Evolutionary conservation across 495 filamentous ascomycete species (phyloP), one percentile per base, ranked within the genome.

Genomic region (Schizothecium vesticola): DNA sequence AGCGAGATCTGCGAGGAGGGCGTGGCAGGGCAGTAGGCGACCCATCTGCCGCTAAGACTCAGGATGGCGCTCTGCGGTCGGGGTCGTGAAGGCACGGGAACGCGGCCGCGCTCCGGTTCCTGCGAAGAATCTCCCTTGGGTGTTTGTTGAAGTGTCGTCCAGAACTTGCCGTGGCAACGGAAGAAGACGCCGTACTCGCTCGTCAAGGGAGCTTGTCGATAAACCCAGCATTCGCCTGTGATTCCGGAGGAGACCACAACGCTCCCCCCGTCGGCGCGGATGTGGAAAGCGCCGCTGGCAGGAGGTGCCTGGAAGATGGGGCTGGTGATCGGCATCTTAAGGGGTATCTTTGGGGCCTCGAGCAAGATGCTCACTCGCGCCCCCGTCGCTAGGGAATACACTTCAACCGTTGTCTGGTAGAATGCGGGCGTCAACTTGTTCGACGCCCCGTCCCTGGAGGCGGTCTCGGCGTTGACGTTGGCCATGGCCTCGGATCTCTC

Each of bases 221-320:
- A 97, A 11, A 96, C 83, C 83, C 89, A 96, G 9, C 93, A 88
- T 76, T 97, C 93, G 11, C 93, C 93, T 61, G 91, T 96, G 19
- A 83, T 81, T 12, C 93, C 92, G 63, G 93, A 96, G 24, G 90
- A 86, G 22, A 97, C 79, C 13, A 91, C 80, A 31, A 96, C 65
- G 73, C 85, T 90, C 19, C 85, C 89, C 12, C 85, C 86, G 64
- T 88, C 86, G 2, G 87, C 86, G 71, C 88, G 86, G 26, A 97
- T 79, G 55, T 85, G 87, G 69, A 96, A 83, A 31, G 90, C 88
- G 19, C 91, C 92, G 23, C 86, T 81, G 3, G 91, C 89, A 6
- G 85, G 78, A 13, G 92, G 90, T 5, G 86, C 78, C 63, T 80
- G 76, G 69, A 89, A 87, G 36, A 80, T 69, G 1, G 86, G 82